Evolutionary conservation across 305 asterid species (phyloP).

Genomic region (Withania somnifera): DNA sequence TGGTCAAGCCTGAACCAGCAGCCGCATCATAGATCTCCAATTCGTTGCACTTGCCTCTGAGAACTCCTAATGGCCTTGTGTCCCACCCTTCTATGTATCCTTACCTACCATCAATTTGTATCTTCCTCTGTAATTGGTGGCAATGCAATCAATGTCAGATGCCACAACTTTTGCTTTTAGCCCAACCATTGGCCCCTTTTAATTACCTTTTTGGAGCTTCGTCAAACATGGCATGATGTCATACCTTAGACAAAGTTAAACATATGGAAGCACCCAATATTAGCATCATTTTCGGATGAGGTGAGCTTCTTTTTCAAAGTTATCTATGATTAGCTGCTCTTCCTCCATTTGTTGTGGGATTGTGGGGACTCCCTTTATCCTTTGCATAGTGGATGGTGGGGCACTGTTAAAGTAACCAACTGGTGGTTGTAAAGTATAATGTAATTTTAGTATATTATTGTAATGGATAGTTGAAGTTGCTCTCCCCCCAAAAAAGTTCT

Average conservation of each 20-base stretch:
- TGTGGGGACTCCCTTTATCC: constrained; percentile 11
- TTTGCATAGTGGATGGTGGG: constrained; percentile 21
- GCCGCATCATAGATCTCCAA: constrained; percentile 40
- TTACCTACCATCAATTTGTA: constrained; percentile 6
- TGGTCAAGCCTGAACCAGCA: constrained; percentile 52
- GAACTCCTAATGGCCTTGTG: constrained; percentile 17
- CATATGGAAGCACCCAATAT: constrained; percentile 14
- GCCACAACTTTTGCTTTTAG: constrained; percentile 15
- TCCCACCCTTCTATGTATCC: constrained; percentile 11
- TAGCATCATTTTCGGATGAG: constrained; percentile 8
- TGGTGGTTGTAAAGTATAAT: constrained; percentile 1
- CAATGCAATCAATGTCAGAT: constrained; percentile 29
- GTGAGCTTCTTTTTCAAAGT: constrained; percentile 15
- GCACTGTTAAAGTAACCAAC: constrained; percentile 14
- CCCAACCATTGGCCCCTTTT: constrained; percentile 6
- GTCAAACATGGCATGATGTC: constrained; percentile 20
- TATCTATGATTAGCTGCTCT: constrained; percentile 8
- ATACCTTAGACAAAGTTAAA: constrained; percentile 12
- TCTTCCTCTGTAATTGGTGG: constrained; percentile 7
- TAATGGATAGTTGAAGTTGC: constrained; percentile 13
- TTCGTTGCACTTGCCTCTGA: constrained; percentile 19
- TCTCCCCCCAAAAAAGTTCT: not conserved
- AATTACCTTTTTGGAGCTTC: constrained; percentile 6
- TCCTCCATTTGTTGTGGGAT: constrained; percentile 18
- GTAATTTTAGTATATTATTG: not conserved